These are phyloP conservation scores for Penicillium arizonense DNA, from an alignment of 495 filamentous ascomycete genomes.

Conservation along the genomic window DNA sequence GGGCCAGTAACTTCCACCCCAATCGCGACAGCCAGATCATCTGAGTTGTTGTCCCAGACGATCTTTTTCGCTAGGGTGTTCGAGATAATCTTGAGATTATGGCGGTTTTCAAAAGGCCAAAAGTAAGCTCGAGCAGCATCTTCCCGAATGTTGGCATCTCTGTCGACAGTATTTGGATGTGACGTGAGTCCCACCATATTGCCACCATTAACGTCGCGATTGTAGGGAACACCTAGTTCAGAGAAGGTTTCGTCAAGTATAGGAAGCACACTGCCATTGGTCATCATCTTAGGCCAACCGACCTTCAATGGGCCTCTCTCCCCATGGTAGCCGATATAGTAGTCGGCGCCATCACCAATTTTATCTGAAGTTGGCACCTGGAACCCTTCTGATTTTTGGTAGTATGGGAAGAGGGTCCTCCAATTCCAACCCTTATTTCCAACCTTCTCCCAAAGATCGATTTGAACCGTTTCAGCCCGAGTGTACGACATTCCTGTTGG, in stretches of 20 bases:
- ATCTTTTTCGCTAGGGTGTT: conserved; percentile 36
- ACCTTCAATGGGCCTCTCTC: conserved; percentile 45
- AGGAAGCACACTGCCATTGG: conserved; percentile 25
- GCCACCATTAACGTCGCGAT: conserved; percentile 39
- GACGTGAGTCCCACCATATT: conserved; percentile 36
- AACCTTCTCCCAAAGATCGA: conserved; percentile 55
- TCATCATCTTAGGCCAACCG: conserved; percentile 37
- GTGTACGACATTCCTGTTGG: conserved; percentile 47
- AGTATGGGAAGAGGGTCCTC: conserved; percentile 57
- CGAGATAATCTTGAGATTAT: conserved; percentile 34
- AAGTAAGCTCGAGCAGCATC: conserved; percentile 53
- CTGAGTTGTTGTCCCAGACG: conserved; percentile 18
- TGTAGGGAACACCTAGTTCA: conserved; percentile 34
- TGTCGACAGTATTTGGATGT: conserved; percentile 40
- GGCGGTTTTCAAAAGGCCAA: conserved; percentile 29
- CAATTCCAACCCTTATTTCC: conserved; percentile 68
- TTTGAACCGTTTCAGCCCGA: conserved; percentile 31
- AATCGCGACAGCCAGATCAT: conserved; percentile 13
- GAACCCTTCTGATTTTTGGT: conserved; percentile 44
- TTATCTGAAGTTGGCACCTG: conserved; percentile 38
- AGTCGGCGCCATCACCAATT: conserved; percentile 38
- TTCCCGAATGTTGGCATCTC: conserved; percentile 45
- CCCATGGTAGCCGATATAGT: conserved; percentile 47
- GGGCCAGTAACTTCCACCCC: conserved; percentile 23
- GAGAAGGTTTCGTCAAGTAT: conserved; percentile 22